Conservation (phyloP, 352 stramenopile species). For the Globisporangium perplexum region DNA sequence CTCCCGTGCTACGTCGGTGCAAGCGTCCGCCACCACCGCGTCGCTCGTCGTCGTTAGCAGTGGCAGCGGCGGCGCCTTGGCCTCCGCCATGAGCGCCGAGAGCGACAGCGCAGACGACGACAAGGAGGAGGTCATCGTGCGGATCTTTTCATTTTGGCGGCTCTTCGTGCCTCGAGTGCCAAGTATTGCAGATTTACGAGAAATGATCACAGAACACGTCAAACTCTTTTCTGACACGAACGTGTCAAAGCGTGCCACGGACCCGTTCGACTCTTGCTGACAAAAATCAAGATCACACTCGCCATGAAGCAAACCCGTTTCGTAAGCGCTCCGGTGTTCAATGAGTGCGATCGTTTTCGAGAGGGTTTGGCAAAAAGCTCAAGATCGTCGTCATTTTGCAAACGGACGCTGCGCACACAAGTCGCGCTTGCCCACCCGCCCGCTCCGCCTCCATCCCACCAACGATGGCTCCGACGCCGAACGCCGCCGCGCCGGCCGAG, state of each 20-base stretch:
- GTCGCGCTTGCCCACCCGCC: neutral
- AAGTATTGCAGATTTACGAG: too few species aligned
- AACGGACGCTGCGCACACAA: neutral
- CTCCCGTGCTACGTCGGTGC: constrained; percentile 35
- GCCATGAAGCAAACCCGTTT: neutral
- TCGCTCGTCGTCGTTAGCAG: neutral
- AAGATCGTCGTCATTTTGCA: constrained; percentile 5
- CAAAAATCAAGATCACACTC: neutral
- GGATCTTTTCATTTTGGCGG: too few species aligned
- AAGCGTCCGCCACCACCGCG: constrained; percentile 24
- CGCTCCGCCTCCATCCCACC: too few species aligned
- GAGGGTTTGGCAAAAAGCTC: neutral
- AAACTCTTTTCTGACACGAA: neutral
- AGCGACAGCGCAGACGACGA: constrained; percentile 13
- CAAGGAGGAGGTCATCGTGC: neutral
- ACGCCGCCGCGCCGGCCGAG: constrained; percentile 19
- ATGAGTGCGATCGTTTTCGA: neutral
- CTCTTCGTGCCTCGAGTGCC: too few species aligned
- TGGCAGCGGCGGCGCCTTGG: too few species aligned
- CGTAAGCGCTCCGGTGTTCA: neutral
- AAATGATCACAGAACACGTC: too few species aligned
- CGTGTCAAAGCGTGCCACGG: neutral
- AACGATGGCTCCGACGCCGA: constrained; percentile 6
- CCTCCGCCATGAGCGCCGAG: constrained; percentile 8
- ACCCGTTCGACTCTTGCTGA: neutral